Percentiles rank a stretch among this genome's conserved stretches.
Evolutionary conservation across 768 basidiomycete species (phyloP).

Genomic region (Suillus variegatus): DNA sequence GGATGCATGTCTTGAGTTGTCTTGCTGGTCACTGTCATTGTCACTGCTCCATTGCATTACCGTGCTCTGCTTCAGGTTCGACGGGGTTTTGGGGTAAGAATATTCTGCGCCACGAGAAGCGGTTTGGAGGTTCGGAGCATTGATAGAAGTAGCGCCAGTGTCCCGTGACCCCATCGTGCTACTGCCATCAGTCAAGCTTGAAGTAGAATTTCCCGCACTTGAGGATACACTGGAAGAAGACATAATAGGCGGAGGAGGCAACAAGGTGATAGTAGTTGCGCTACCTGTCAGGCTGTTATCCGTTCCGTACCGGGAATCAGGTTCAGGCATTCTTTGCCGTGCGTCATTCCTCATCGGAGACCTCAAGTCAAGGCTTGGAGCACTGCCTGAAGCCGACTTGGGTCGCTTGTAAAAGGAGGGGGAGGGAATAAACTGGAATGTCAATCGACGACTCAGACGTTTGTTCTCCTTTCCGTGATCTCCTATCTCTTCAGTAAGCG

Average conservation of each 20-base stretch:
- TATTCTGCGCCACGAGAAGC: not conserved
- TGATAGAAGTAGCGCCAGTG: not conserved
- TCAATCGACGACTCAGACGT: slow-evolving; percentile 20
- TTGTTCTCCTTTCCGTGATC: slow-evolving; percentile 1
- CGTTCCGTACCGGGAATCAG: not conserved
- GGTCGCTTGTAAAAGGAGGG: slow-evolving; percentile 24
- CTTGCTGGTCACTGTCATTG: not conserved
- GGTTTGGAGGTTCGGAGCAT: not conserved
- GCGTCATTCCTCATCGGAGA: not conserved
- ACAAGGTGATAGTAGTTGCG: slow-evolving; percentile 2
- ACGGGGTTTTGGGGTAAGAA: not conserved
- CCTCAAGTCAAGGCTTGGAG: not conserved
- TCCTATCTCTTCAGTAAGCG: not conserved
- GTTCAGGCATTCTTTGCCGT: too few relatives aligned
- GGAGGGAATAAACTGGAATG: slow-evolving; percentile 26
- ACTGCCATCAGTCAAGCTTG: slow-evolving; percentile 2
- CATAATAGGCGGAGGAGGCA: slow-evolving; percentile 2
- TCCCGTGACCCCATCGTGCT: not conserved
- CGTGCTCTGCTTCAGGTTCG: slow-evolving; percentile 1
- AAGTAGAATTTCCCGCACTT: slow-evolving; percentile 3
- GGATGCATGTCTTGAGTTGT: not conserved
- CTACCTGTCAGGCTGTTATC: slow-evolving; percentile 4
- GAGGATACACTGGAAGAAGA: slow-evolving; percentile 6
- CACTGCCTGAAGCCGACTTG: slow-evolving; percentile 12
- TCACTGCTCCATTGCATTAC: not conserved